Base-by-base conservation (phyloP, 176 grass and related monocot genomes). In the Eleusine indica region DNA sequence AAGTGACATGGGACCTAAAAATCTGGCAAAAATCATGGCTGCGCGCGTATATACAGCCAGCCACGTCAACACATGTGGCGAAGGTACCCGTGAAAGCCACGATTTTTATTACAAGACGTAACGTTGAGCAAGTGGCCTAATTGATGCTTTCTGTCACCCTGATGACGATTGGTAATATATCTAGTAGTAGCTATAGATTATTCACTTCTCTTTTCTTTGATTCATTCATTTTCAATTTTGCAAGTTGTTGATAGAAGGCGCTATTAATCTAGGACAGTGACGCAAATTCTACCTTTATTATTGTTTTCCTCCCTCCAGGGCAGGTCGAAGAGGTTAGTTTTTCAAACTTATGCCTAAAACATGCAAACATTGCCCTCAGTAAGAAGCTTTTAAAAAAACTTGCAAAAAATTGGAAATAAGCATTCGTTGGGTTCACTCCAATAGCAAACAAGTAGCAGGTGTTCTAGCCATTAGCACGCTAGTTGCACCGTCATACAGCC, bases 81-180 rank as follows among this genome's bases (percentile, higher is more conserved):
- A 41, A 25, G 3, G 12, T 6, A 17, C 17, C 65, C 46, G 47
- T 56, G 65, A 54, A 17, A 70, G 39, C 13, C 67, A 43, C 12
- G 65, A 70, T 80, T 54, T 54, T 80, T 56, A 80, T 70, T 69
- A 41, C 32, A 46, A 46, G 75, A 77, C 29, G 57, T 77, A 46
- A 77, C 56, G 56, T 77, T 25, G 39, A 29, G n/a, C 75, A 63
- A 77, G 75, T 77, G 39, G 74, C 21, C 18, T 60, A 13, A 39
- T 75, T 40, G 19, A 22, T 32, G 32, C 41, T 76, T 76, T 11
- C 7, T 62, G 21, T 62, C 74, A 43, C 10, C 3, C 74, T 60
- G 53, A 61, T 42, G 37, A 60, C 52, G 73, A 39, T 12, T 41
- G 18, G 10, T 40, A 76, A 40, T 75, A 72, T 48, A 16, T 49